phyloP scores from a whole-genome alignment of 1,139 yeast species.

The Debaryomycetaceae sp. region DNA sequence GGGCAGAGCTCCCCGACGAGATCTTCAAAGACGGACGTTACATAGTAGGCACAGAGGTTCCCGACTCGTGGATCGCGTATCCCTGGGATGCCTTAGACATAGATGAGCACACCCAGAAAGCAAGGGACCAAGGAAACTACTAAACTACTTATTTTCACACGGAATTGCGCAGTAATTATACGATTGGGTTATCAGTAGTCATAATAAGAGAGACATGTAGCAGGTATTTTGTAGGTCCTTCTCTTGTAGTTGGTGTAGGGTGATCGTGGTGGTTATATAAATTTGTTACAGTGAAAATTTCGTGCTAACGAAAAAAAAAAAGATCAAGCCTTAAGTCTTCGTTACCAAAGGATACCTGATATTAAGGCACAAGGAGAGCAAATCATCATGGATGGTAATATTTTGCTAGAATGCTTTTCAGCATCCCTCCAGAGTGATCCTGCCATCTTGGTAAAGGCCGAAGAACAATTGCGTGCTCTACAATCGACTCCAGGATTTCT shows the following conservation, averaged over 20 bases:
- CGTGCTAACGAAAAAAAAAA: not conserved
- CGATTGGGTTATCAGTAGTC: too few relatives aligned
- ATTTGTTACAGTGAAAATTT: not conserved
- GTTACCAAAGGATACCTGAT: not conserved
- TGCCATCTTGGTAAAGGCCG: slow-evolving; percentile 64
- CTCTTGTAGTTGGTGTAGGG: too few relatives aligned
- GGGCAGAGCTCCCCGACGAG: slow-evolving; percentile 47
- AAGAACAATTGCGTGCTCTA: slow-evolving; percentile 56
- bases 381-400: slow-evolving; percentile 57
- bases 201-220: too few relatives aligned
- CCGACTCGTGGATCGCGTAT: slow-evolving; percentile 59
- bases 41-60: slow-evolving; percentile 50
- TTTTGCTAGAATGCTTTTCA: slow-evolving; percentile 72
- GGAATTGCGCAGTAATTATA: too few relatives aligned
- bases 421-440: slow-evolving; percentile 77
- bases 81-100: slow-evolving; percentile 63
- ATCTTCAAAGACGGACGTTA: slow-evolving; percentile 48
- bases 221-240: too few relatives aligned
- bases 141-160: not conserved
- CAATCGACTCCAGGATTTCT: slow-evolving; percentile 68
- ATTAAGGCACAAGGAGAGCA: not conserved
- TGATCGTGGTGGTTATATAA: too few relatives aligned
- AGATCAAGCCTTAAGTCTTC: not conserved
- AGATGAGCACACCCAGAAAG: slow-evolving; percentile 38
- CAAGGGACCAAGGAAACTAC: slow-evolving; percentile 37